phyloP scores from a whole-genome alignment of 805 yeast genomes.

The Candida cerambycidarum region DNA sequence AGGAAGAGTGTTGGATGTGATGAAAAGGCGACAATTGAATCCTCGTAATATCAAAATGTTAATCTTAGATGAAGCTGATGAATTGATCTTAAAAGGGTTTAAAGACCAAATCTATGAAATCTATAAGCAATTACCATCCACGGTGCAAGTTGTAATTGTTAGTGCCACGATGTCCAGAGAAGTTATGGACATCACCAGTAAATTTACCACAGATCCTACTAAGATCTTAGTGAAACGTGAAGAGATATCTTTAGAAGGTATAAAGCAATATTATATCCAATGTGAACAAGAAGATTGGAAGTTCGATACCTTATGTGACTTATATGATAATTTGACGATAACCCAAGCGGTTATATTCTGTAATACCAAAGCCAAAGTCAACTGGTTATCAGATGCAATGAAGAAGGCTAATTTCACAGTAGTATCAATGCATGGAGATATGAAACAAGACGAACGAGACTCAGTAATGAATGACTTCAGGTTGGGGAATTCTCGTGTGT shows the following conservation, averaged over 20 bases:
- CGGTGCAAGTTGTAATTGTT: constrained; percentile 89
- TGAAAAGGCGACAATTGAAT: constrained; percentile 73
- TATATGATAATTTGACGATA: constrained; percentile 91
- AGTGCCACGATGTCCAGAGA: constrained; percentile 93
- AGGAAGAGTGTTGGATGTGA: constrained; percentile 90
- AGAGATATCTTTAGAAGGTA: constrained; percentile 91
- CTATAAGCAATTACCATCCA: constrained; percentile 77
- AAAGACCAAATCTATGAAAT: constrained; percentile 93
- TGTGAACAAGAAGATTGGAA: constrained; percentile 94
- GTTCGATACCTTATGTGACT: constrained; percentile 90
- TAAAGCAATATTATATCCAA: constrained; percentile 86
- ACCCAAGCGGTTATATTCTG: constrained; percentile 98
- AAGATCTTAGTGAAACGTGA: constrained; percentile 93
- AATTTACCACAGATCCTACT: constrained; percentile 91
- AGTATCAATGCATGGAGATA: constrained; percentile 94
- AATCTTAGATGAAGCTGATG: constrained; percentile 96
- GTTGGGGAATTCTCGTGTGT: constrained; percentile 86
- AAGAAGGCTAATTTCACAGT: constrained; percentile 83
- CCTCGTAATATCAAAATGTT: constrained; percentile 83
- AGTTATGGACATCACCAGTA: constrained; percentile 86
- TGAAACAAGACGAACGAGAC: constrained; percentile 94
- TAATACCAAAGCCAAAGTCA: constrained; percentile 94
- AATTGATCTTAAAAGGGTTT: constrained; percentile 88
- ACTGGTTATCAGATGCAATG: constrained; percentile 81
- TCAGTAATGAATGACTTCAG: constrained; percentile 94